Base-by-base conservation (phyloP, 1,284 basidiomycete genomes). In the Phellinidium pouzarii region DNA sequence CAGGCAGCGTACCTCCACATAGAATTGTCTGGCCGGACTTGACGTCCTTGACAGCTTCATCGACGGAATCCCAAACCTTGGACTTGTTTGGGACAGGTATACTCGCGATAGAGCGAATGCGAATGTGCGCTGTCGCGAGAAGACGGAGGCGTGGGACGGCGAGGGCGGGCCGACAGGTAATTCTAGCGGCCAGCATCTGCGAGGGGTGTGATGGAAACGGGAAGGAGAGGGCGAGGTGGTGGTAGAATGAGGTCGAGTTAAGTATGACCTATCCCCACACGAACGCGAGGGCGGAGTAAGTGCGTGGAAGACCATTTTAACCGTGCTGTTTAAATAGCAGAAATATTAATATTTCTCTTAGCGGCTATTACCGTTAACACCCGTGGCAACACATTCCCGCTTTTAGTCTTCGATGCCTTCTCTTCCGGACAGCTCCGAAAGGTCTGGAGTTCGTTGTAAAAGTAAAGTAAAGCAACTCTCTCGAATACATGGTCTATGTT, bases 31-130 rank as follows among this genome's bases (percentile, higher is more conserved):
- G 82, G 14, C 91, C 91, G 4, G 83, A 82, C 73, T 88, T 84
- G 65, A 94, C 74, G 63, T 87, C 89, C 66, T 79, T 78, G 56
- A 94, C 77, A 1, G 91, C 92, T 58, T 91, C 86, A 48, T 93
- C 87, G 0, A 78, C 84, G 14, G 81, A 85, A 7, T 72, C 67
- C 83, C 85, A 94, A 22, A 94, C 74, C 67, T 95, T 95, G n/a
- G 78, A 74, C 59, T 75, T 79, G 52, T 66, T 71, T 14, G 76
- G 73, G 19, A 70, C 60, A 11, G 70, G 64, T 7, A 60, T 62
- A 31, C 59, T 51, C 50, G 65, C 64, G 45, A 68, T 62, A n/a
- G 45, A 31, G 26, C 48, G 44, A 45, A 29, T 25, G n/a, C 5
- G 12, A 26, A 31, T 17, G 20, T 7, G 23, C 2, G 52, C 40